Percentiles rank a stretch among this genome's conserved stretches.
Evolutionary conservation across 257 asterid species (phyloP).

Genomic region (Eustoma russellianum): DNA sequence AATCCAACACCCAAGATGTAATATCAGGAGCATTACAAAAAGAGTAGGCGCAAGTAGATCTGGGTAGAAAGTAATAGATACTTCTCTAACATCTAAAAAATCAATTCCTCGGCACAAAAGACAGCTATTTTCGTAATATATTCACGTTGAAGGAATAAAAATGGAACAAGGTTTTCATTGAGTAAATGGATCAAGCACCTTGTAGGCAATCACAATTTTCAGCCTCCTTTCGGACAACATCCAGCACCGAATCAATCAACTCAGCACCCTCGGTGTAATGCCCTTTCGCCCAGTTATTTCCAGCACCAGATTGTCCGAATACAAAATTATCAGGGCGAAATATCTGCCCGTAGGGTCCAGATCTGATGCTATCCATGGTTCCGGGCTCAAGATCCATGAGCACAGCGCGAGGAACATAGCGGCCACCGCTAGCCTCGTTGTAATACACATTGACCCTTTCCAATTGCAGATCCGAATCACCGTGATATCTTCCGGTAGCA

Average conservation of each 20-base stretch:
- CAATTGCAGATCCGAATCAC: constrained; percentile 35
- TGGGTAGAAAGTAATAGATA: too few species aligned
- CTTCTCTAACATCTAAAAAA: too few species aligned
- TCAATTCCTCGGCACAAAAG: constrained; percentile 6
- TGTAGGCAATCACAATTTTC: constrained; percentile 46
- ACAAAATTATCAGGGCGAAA: constrained; percentile 45
- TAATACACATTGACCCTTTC: constrained; percentile 42
- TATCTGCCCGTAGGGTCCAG: constrained; percentile 39
- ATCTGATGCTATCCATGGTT: constrained; percentile 39
- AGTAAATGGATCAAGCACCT: constrained; percentile 16
- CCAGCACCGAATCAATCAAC: constrained; percentile 44
- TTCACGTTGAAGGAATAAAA: constrained; percentile 12
- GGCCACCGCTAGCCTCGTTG: constrained; percentile 39
- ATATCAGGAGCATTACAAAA: too few species aligned
- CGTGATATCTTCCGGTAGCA: constrained; percentile 33
- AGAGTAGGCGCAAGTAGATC: too few species aligned
- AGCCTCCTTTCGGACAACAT: constrained; percentile 41
- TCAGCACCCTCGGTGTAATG: constrained; percentile 49
- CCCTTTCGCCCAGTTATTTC: constrained; percentile 45
- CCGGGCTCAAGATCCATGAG: constrained; percentile 50
- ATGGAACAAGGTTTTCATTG: constrained; percentile 3
- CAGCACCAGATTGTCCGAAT: constrained; percentile 40
- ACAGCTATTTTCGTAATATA: constrained; percentile 31
- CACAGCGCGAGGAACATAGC: constrained; percentile 38
- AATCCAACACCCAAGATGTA: background rate